phyloP scores from a whole-genome alignment of 2,329 filamentous ascomycete genomes.

The Nothopassalora personata region DNA sequence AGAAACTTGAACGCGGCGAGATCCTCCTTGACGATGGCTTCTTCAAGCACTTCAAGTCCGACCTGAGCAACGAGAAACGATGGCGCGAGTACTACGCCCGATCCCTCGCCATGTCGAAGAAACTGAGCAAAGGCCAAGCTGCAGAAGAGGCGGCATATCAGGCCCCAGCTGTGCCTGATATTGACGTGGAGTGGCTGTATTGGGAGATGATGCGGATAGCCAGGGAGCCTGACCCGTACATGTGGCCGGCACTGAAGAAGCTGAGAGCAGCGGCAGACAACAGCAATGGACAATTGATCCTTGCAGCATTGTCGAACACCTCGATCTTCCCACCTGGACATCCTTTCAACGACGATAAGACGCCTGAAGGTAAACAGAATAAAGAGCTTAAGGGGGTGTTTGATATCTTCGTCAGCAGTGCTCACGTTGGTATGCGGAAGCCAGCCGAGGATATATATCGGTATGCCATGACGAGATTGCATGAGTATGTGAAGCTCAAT shows the following conservation, averaged over 20 bases:
- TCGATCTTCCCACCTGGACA: conserved; percentile 77
- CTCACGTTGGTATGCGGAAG: conserved; percentile 82
- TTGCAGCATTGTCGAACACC: conserved; percentile 87
- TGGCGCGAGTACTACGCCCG: conserved; percentile 60
- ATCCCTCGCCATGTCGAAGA: conserved; percentile 21
- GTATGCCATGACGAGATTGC: conserved; percentile 62
- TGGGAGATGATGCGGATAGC: conserved; percentile 83
- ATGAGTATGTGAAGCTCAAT: conserved; percentile 56
- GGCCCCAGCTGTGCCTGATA: conserved; percentile 59
- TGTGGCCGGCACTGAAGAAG: conserved; percentile 73
- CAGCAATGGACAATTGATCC: conserved; percentile 50
- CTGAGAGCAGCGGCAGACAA: conserved; percentile 45
- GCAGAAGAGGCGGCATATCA: conserved; percentile 27
- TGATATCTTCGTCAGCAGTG: conserved; percentile 81
- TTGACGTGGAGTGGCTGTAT: conserved; percentile 77
- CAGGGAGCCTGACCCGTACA: conserved; percentile 70
- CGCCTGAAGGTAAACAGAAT: conserved; percentile 36
- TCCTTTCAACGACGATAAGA: conserved; percentile 51
- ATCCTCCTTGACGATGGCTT: conserved; percentile 69
- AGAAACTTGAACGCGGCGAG: conserved; percentile 77
- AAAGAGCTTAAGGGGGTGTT: conserved; percentile 61
- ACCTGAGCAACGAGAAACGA: conserved; percentile 60
- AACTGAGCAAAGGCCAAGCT: conserved; percentile 40
- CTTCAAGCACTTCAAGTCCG: conserved; percentile 68
- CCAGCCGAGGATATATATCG: conserved; percentile 78